Base-by-base conservation (phyloP, 495 filamentous ascomycete genomes). In the Hypomontagnella monticulosa region DNA sequence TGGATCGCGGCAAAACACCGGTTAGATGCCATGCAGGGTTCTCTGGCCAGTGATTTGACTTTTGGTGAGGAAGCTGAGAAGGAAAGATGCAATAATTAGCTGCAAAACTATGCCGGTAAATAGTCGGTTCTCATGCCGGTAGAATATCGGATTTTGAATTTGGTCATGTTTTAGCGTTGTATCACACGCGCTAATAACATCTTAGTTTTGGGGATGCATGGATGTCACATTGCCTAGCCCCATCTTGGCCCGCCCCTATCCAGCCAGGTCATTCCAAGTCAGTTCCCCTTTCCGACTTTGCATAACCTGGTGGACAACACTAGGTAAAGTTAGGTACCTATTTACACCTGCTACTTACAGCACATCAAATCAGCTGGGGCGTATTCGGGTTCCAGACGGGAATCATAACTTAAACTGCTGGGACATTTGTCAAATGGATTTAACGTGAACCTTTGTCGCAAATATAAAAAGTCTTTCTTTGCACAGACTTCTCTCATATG, bases 81-180 rank as follows among this genome's bases (percentile, higher is more conserved):
- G n/a, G n/a, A n/a, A n/a, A n/a, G n/a, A n/a, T n/a, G n/a, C n/a
- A n/a, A n/a, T n/a, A n/a, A 27, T 3, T 6, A 27, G 23, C 23
- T 27, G 23, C 23, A 27, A 27, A 4, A 16, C n/a, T 14, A 15
- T 16, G n/a, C n/a, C 12, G 15, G 8, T 53, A 40, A 12, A 11
- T 55, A 55, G 16, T 33, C 20, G n/a, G 23, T 41, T 27, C 44
- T 1, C 32, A 14, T 18, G 12, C 33, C 62, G 62, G 62, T 53
- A 53, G 40, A 67, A 57, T 47, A 37, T 57, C 63, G 63, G 63
- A 11, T 57, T 33, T 14, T 57, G 16, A 14, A 16, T 33, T 36
- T 14, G 6, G 23, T 27, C 3, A 3, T 6, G 23, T 27, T 27
- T 27, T 27, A 27, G 23, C 23, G 23, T 27, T 27, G 23, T 27